These are phyloP conservation scores for Fusarium gaditjirri DNA, from an alignment of 2,329 filamentous ascomycete genomes.

Conservation along the genomic window DNA sequence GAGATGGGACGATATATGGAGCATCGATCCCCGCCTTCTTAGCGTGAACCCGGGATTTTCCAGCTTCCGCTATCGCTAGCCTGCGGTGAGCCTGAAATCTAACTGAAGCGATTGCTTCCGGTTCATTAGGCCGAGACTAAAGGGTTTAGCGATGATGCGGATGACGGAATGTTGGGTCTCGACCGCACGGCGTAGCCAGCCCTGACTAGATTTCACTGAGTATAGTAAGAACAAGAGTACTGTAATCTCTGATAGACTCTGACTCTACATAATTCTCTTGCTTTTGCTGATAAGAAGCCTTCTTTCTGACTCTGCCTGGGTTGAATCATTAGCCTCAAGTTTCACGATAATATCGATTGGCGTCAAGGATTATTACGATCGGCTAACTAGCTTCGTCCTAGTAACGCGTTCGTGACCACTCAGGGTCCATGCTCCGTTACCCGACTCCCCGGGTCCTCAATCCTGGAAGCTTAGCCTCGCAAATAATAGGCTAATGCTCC, in stretches of 20 bases:
- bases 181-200: background rate
- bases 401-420: rapidly evolving
- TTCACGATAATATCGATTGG: background rate
- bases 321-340: background rate
- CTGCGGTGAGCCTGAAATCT: conserved; percentile 16
- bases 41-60: background rate
- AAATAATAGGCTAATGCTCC: background rate
- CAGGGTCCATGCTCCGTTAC: background rate
- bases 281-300: rapidly evolving
- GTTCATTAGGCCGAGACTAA: conserved; percentile 8
- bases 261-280: rapidly evolving
- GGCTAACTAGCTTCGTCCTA: background rate
- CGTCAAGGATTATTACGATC: background rate
- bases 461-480: background rate
- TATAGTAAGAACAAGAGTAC: rapidly evolving
- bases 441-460: background rate
- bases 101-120: conserved; percentile 4
- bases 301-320: background rate
- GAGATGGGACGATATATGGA: conserved; percentile 3
- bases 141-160: background rate
- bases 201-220: rapidly evolving
- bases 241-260: rapidly evolving
- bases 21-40: background rate
- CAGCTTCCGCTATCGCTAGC: conserved; percentile 6
- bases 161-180: background rate